Evolutionary conservation across 2,329 filamentous ascomycete species (phyloP), one percentile per base, ranked within the genome.

Genomic region (Pyrenochaeta sp.): DNA sequence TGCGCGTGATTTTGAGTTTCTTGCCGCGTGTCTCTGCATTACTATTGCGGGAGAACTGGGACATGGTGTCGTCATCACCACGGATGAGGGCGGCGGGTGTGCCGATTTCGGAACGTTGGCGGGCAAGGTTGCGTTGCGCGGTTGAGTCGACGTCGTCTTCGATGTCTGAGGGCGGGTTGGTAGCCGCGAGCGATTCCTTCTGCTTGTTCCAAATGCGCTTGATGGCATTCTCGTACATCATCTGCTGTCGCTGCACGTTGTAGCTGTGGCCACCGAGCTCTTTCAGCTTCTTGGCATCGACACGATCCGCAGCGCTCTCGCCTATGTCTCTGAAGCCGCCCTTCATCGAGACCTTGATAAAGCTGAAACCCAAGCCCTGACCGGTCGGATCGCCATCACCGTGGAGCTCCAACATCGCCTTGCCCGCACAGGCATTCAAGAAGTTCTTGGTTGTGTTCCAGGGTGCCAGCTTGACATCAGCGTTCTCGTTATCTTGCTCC

Each of bases 401-500:
- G 68, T 97, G 93, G 12, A 99, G 85, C 67, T 93, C 91, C 45
- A 99, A 85, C 95, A 99, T 99, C 2, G 95, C 95, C 76, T 99
- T 99, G 58, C 93, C 92, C 59, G 93, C 90, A 49, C 92, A 94
- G 1, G 95, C 95, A 65, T 97, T 91, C 58, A 97, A 86, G 78
- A 99, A 99, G 60, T 96, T 96, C 80, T 97, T 97, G 51, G 92
- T 97, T 0, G 93, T 94, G 69, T 94, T 92, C 95, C 95, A 99
- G 0, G 95, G 95, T 0, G 94, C 93, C 79, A 99, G 88, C 72
- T 93, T 92, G 76, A 94, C 88, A 50, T 96, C 92, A 10, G 96
- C 85, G 51, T 90, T 91, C 69, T 93, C 90, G 56, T 88, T 91
- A 19, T 87, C 85, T 15, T 87, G 86, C 28, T 81, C 79, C 27